These are phyloP conservation scores for Solanum stenotomum DNA, from an alignment of 257 asterid species.

Conservation along the genomic window DNA sequence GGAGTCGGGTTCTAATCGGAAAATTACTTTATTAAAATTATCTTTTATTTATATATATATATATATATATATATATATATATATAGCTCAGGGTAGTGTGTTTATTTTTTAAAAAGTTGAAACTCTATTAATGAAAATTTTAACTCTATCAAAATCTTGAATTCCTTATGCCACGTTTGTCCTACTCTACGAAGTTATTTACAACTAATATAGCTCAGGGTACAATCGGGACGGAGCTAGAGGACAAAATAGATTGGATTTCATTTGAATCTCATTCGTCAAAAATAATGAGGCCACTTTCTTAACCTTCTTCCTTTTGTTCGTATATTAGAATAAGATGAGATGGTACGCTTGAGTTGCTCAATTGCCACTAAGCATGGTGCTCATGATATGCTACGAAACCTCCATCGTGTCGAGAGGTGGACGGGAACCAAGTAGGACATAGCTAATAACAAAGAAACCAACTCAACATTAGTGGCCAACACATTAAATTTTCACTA, in stretches of 20 bases:
- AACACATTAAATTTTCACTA: not conserved
- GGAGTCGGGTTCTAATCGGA: not conserved
- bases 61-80: too few relatives aligned
- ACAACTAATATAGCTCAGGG: too few relatives aligned
- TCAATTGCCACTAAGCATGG: fast-evolving
- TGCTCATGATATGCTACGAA: not conserved
- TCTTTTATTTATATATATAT: too few relatives aligned
- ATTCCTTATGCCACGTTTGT: not conserved
- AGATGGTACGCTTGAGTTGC: not conserved
- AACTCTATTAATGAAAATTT: too few relatives aligned
- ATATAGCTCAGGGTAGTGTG: too few relatives aligned
- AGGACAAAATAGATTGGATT: not conserved
- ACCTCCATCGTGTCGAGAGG: not conserved
- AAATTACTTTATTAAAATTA: not conserved
- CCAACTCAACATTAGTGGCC: not conserved
- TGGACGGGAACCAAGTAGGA: not conserved
- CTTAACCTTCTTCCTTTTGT: not conserved
- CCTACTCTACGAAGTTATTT: not conserved
- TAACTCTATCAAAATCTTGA: too few relatives aligned
- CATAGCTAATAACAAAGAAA: not conserved
- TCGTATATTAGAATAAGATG: not conserved
- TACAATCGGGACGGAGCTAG: not conserved
- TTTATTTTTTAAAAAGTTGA: too few relatives aligned
- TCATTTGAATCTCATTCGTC: not conserved
- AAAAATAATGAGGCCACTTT: not conserved